Percentiles rank a stretch among this genome's conserved stretches.
Evolutionary conservation across 1,284 basidiomycete species (phyloP).

Genomic region (Stygiomarasmius scandens): DNA sequence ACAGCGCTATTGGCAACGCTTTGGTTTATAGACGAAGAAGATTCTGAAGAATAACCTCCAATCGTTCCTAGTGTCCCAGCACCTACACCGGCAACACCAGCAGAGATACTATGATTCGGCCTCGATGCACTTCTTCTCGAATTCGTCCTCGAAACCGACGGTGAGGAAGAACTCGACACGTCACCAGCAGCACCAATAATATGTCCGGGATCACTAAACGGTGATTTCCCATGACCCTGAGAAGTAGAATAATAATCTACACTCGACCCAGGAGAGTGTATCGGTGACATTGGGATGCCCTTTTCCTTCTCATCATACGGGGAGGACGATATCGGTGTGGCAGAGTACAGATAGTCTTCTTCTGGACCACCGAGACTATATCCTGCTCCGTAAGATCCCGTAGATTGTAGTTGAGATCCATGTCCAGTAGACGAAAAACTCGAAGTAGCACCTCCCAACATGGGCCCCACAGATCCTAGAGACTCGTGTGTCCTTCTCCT

Average conservation of each 20-base stretch:
- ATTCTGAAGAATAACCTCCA: slow-evolving; percentile 6
- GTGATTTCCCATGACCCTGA: background rate
- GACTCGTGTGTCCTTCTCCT: background rate
- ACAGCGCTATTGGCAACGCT: background rate
- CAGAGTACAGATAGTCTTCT: background rate
- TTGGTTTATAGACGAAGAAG: slow-evolving; percentile 1
- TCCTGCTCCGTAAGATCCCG: too few species aligned
- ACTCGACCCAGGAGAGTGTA: slow-evolving; percentile 5
- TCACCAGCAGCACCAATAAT: background rate
- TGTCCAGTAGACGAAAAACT: too few species aligned
- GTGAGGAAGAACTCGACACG: background rate
- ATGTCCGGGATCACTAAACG: slow-evolving; percentile 1
- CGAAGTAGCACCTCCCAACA: background rate
- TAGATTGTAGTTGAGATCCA: too few species aligned
- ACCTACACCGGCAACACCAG: slow-evolving; percentile 3
- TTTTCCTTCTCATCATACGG: slow-evolving; percentile 4
- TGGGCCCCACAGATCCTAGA: background rate
- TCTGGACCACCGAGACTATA: background rate
- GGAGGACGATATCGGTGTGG: background rate
- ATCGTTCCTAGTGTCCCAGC: too few species aligned
- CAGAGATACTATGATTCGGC: background rate
- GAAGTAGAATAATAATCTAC: background rate
- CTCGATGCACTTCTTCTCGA: background rate
- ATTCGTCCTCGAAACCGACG: background rate
- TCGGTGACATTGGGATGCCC: slow-evolving; percentile 5